Conservation (phyloP, 768 basidiomycete genomes). For the Rhodocollybia butyracea region DNA sequence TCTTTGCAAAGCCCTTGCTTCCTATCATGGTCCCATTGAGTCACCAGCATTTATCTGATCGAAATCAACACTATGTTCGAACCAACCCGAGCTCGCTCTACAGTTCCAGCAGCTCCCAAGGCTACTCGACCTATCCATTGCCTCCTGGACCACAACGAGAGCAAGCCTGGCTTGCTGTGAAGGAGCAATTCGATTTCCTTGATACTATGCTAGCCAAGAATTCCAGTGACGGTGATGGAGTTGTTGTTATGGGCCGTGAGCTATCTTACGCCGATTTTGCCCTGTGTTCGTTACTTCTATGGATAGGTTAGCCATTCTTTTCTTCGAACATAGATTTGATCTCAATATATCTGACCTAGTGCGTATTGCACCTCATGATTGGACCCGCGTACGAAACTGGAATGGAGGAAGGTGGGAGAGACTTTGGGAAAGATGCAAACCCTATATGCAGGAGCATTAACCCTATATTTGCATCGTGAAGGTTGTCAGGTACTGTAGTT, state of each 20-base stretch:
- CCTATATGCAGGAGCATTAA: constrained; percentile 47
- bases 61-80: constrained; percentile 49
- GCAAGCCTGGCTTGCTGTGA: constrained; percentile 43
- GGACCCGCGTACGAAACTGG: constrained; percentile 46
- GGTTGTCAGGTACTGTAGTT: neutral
- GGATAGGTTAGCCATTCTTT: constrained; percentile 30
- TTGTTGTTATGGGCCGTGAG: constrained; percentile 46
- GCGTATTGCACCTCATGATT: constrained; percentile 47
- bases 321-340: neutral
- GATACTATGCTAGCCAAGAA: constrained; percentile 46
- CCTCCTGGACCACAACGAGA: constrained; percentile 32
- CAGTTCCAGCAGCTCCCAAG: neutral
- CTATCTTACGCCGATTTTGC: constrained; percentile 53
- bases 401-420: constrained; percentile 46
- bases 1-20: constrained; percentile 62
- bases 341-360: neutral
- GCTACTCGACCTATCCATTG: constrained; percentile 8
- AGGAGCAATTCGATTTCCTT: constrained; percentile 43
- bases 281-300: constrained; percentile 47
- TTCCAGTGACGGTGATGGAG: constrained; percentile 37
- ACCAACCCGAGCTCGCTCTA: neutral
- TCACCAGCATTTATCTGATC: constrained; percentile 56
- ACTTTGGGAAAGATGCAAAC: constrained; percentile 40
- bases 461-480: neutral
- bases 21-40: constrained; percentile 69